Evolutionary conservation across 257 asterid species (phyloP).

Genomic region (Solanum neorickii): DNA sequence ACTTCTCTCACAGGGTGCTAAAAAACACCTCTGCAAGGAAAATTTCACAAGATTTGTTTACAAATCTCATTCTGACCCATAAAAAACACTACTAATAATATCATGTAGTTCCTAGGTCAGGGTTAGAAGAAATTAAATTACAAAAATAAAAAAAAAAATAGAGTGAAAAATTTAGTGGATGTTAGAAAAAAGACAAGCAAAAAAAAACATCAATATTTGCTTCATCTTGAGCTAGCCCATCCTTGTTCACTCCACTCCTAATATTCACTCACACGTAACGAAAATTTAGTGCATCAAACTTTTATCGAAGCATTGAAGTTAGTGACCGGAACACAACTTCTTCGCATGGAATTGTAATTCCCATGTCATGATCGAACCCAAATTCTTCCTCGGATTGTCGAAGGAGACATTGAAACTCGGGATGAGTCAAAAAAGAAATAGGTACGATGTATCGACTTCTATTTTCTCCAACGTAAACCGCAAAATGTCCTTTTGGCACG

Average conservation of each 20-base stretch:
- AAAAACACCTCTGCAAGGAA: constrained; percentile 26
- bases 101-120: background rate
- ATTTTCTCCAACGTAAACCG: constrained; percentile 38
- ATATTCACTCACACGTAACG: background rate
- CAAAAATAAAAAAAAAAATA: background rate
- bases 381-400: constrained; percentile 38
- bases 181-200: constrained; percentile 13
- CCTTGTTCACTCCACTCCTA: background rate
- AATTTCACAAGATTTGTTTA: background rate
- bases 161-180: background rate
- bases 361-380: constrained; percentile 42
- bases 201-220: background rate
- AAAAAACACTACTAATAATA: background rate
- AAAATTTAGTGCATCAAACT: background rate
- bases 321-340: constrained; percentile 35
- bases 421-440: constrained; percentile 31
- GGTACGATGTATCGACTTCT: constrained; percentile 34
- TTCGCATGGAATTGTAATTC: constrained; percentile 40
- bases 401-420: constrained; percentile 32
- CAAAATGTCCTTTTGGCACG: constrained; percentile 44
- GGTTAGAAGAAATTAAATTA: constrained; percentile 1
- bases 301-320: constrained; percentile 33
- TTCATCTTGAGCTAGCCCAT: constrained; percentile 9
- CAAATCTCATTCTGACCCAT: constrained; percentile 13
- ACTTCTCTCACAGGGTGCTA: constrained; percentile 12